Conservation (phyloP, 2,329 filamentous ascomycete species). For the Pezizomycotina sp. region DNA sequence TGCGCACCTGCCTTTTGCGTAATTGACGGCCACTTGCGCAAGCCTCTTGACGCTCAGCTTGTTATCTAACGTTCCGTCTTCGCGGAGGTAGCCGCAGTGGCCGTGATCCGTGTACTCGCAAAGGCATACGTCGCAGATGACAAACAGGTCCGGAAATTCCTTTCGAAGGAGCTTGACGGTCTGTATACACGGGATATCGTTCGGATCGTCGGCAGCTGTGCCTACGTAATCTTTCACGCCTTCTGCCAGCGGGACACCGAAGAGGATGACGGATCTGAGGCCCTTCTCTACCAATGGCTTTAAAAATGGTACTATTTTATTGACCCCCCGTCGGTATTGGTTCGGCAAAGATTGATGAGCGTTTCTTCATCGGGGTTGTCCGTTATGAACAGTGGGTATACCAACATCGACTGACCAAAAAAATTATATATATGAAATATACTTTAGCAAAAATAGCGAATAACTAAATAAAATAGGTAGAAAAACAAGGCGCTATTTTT, state of each 20-base stretch:
- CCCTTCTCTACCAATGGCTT: constrained; percentile 78
- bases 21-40: constrained; percentile 91
- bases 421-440: not conserved
- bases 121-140: constrained; percentile 83
- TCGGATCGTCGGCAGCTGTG: constrained; percentile 79
- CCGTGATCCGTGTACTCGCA: constrained; percentile 98
- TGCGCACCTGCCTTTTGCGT: constrained; percentile 91
- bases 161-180: constrained; percentile 69
- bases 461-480: not conserved
- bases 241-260: constrained; percentile 73
- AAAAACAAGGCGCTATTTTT: not conserved
- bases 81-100: constrained; percentile 87
- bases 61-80: constrained; percentile 88
- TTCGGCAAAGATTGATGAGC: constrained; percentile 74
- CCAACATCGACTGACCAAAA: constrained; percentile 69
- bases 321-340: constrained; percentile 69
- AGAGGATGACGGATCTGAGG: constrained; percentile 81
- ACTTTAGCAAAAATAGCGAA: not conserved
- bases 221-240: constrained; percentile 79
- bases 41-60: constrained; percentile 83
- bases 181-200: constrained; percentile 80
- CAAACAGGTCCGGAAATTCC: constrained; percentile 77
- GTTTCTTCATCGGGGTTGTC: constrained; percentile 87
- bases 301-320: constrained; percentile 69
- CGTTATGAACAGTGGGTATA: constrained; percentile 92